Evolutionary conservation across 257 asterid species (phyloP).

Genomic region (Capsicum pubescens): DNA sequence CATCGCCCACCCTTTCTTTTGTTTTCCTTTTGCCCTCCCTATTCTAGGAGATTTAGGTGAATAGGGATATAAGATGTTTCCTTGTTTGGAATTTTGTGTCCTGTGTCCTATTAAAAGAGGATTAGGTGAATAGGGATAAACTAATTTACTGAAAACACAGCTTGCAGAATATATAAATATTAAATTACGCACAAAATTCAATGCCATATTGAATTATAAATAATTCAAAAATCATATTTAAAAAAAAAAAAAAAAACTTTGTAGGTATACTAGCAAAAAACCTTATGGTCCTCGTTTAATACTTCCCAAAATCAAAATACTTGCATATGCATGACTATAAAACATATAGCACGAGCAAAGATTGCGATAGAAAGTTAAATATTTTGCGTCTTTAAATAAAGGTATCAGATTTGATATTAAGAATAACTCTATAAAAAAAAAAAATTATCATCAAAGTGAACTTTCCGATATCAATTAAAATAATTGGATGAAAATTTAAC

Average conservation of each 20-base stretch:
- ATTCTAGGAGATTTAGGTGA: neutral
- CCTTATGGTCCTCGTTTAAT: neutral
- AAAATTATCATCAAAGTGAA: neutral
- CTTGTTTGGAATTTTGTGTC: constrained; percentile 1
- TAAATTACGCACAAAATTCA: neutral
- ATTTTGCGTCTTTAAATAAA: too few relatives aligned
- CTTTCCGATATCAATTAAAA: too few relatives aligned
- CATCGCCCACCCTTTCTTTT: neutral
- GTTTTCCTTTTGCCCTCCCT: neutral
- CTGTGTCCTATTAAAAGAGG: constrained; percentile 2
- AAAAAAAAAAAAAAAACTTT: too few relatives aligned
- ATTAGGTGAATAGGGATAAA: constrained; percentile 23
- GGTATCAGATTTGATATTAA: neutral
- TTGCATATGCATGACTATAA: neutral
- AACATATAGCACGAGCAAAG: neutral
- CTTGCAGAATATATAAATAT: neutral
- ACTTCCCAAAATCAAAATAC: neutral
- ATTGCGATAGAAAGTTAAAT: too few relatives aligned
- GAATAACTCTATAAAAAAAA: too few relatives aligned
- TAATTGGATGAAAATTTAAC: neutral
- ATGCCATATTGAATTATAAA: neutral
- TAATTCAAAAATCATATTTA: neutral
- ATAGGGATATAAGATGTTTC: neutral
- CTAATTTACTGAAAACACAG: neutral
- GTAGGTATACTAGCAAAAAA: neutral